Base-by-base conservation (phyloP, 2,329 filamentous ascomycete genomes). In the Paecilomyces niveus region DNA sequence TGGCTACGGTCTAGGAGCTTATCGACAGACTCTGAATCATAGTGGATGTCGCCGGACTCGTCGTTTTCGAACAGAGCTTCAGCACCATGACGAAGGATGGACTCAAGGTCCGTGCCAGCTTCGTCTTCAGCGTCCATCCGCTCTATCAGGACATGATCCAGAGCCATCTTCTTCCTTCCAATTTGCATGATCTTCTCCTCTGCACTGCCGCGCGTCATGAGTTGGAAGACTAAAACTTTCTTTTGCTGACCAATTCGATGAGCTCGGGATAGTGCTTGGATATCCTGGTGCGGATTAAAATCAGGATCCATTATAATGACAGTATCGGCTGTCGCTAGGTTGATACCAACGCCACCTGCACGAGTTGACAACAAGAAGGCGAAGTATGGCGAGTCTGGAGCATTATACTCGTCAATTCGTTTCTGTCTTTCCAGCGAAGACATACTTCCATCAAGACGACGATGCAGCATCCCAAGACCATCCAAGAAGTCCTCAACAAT, bases 171-270 rank as follows among this genome's bases (percentile, higher is more conserved):
- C 75, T 90, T 95, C 66, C 91, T 89, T 5, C 94, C 94, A 65
- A 96, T 91, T 71, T 97, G 90, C 80, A 97, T 89, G 57, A 99
- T 97, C 70, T 93, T 92, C 75, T 99, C 94, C 71, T 99, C 94
- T 0, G 89, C 91, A 29, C 88, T 93, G 49, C 88, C 85, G 59
- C 92, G 89, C 1, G 92, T 97, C 80, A 96, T 91, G 0, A 99
- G 78, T 71, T 97, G 93, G 68, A 97, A 96, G 64, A 95, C 96
- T 1, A 99, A 81, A 0, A 99, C 94, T 67, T 95, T 97, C 64
- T 94, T 92, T 73, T 92, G 91, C 74, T 99, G 95, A 0, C 95
- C 95, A 62, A 99, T 97, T 26, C 94, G 88, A 74, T 99, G 94
- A 18, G 93, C 94, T 63, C 95, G 87, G 31, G 93, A 96, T 31